Percentiles rank a stretch among this genome's conserved stretches.
Conservation (phyloP, 2,329 filamentous ascomycete genomes). For the Xylariales sp. region DNA sequence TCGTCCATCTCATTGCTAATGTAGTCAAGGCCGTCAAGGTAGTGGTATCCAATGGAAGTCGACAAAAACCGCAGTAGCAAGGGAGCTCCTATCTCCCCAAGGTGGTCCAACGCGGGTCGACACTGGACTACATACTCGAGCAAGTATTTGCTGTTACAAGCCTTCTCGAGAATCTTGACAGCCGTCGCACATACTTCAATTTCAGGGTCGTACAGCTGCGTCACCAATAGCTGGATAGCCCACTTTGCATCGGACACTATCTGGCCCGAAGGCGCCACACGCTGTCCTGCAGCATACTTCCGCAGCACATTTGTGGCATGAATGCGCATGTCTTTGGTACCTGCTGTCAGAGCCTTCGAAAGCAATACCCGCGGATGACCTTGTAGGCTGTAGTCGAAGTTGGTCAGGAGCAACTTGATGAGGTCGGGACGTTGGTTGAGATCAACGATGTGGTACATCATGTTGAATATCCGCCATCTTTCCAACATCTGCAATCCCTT, state of each 20-base stretch:
- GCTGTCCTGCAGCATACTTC: slow-evolving; percentile 69
- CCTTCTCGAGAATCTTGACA: slow-evolving; percentile 95
- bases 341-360: slow-evolving; percentile 88
- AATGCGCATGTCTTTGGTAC: slow-evolving; percentile 86
- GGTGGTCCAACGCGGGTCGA: slow-evolving; percentile 85
- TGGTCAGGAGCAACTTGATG: slow-evolving; percentile 80
- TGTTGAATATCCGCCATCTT: slow-evolving; percentile 97
- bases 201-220: slow-evolving; percentile 94
- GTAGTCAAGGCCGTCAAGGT: slow-evolving; percentile 93
- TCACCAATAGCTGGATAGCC: slow-evolving; percentile 96
- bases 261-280: slow-evolving; percentile 32
- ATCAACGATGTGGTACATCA: slow-evolving; percentile 98
- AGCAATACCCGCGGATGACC: slow-evolving; percentile 89
- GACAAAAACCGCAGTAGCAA: slow-evolving; percentile 88
- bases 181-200: slow-evolving; percentile 94
- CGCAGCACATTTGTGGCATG: slow-evolving; percentile 81
- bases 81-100: slow-evolving; percentile 94
- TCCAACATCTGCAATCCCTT: slow-evolving; percentile 88
- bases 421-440: slow-evolving; percentile 86
- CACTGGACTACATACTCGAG: slow-evolving; percentile 97
- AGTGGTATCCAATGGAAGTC: slow-evolving; percentile 95
- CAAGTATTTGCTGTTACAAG: slow-evolving; percentile 86
- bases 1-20: slow-evolving; percentile 99
- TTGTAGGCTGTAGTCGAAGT: slow-evolving; percentile 85
- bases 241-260: slow-evolving; percentile 72